These are phyloP conservation scores for Hyaloscypha finlandica DNA, from an alignment of 495 filamentous ascomycete species.

Conservation along the genomic window DNA sequence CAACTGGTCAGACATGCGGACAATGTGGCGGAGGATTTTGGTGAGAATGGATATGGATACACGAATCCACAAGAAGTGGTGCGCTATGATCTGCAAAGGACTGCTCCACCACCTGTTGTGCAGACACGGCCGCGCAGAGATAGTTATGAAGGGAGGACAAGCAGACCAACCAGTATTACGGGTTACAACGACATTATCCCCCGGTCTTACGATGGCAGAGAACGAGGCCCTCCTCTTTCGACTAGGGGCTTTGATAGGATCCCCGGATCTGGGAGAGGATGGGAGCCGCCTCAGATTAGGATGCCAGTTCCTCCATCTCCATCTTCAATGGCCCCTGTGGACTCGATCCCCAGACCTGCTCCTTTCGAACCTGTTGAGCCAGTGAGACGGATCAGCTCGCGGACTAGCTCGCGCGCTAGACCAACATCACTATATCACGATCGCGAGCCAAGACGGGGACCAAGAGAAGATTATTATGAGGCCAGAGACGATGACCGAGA, in stretches of 20 bases:
- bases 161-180: constrained; percentile 64
- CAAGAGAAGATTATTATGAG: constrained; percentile 30
- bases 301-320: constrained; percentile 42
- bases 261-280: constrained; percentile 34
- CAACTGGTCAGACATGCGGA: constrained; percentile 31
- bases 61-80: constrained; percentile 70
- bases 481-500: constrained; percentile 28
- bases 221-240: constrained; percentile 60
- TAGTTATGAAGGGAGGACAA: constrained; percentile 50
- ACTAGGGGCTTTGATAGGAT: constrained; percentile 65
- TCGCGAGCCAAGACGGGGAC: constrained; percentile 29
- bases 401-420: constrained; percentile 31
- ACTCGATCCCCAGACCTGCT: constrained; percentile 24
- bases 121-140: constrained; percentile 47
- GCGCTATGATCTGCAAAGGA: constrained; percentile 61
- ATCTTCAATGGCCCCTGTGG: constrained; percentile 19
- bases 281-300: constrained; percentile 44
- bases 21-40: constrained; percentile 55
- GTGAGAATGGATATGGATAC: constrained; percentile 71
- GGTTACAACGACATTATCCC: constrained; percentile 59
- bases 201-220: constrained; percentile 45
- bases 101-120: constrained; percentile 13
- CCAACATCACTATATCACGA: constrained; percentile 53
- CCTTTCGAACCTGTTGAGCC: constrained; percentile 24
- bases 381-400: constrained; percentile 19